Evolutionary conservation across 805 yeast genomes (phyloP).

Genomic region (Kodamaea sagamina): DNA sequence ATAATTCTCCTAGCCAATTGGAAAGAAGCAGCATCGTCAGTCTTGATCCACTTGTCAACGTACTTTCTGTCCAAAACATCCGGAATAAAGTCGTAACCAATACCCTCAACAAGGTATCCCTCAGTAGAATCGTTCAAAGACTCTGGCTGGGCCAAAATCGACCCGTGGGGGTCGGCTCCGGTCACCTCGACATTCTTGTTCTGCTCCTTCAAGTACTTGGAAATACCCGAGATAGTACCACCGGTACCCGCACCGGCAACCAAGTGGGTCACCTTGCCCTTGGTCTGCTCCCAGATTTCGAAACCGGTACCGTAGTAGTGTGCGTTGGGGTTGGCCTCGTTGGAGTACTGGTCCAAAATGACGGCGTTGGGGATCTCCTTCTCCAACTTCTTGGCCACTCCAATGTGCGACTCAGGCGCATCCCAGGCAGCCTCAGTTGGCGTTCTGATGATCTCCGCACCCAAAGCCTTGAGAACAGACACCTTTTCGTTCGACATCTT

Average conservation of each 20-base stretch:
- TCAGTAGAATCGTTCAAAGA: slow-evolving; percentile 60
- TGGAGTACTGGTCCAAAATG: slow-evolving; percentile 80
- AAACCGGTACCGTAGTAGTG: slow-evolving; percentile 83
- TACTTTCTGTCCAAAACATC: slow-evolving; percentile 67
- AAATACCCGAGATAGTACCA: slow-evolving; percentile 94
- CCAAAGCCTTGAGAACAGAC: slow-evolving; percentile 81
- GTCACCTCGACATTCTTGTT: slow-evolving; percentile 60
- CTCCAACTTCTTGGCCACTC: slow-evolving; percentile 79
- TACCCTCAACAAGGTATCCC: slow-evolving; percentile 81
- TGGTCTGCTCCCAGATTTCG: slow-evolving; percentile 81
- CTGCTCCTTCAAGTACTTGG: slow-evolving; percentile 73
- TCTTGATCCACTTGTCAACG: slow-evolving; percentile 82
- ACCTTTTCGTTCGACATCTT: slow-evolving; percentile 92
- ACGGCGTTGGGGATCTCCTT: slow-evolving; percentile 83
- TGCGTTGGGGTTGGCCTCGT: slow-evolving; percentile 77
- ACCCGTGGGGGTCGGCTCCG: slow-evolving; percentile 88
- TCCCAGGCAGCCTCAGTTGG: slow-evolving; percentile 95
- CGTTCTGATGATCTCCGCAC: slow-evolving; percentile 88
- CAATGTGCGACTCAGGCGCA: slow-evolving; percentile 87
- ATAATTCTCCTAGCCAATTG: slow-evolving; percentile 78
- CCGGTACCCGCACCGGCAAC: slow-evolving; percentile 96
- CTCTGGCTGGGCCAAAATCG: slow-evolving; percentile 80
- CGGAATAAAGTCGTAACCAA: slow-evolving; percentile 87
- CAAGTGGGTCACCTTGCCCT: slow-evolving; percentile 67
- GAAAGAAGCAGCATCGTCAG: slow-evolving; percentile 80